These are phyloP conservation scores for Nigrograna mackinnonii DNA, from an alignment of 2,329 filamentous ascomycete genomes.

Conservation along the genomic window DNA sequence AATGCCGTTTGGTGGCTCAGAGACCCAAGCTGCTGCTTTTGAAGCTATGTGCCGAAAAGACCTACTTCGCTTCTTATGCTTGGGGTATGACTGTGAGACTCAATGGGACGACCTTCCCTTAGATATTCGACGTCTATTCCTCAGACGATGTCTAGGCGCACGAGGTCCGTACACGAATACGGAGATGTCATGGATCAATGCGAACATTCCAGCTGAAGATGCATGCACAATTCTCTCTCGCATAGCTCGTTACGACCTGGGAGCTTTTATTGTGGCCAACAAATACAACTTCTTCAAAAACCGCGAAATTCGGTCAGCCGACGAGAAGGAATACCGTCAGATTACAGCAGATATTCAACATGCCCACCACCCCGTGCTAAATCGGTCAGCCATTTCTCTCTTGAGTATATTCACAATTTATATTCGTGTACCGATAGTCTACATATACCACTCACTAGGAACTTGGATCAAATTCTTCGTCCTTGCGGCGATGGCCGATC, in stretches of 20 bases:
- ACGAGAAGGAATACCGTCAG: conserved; percentile 35
- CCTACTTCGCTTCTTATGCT: conserved; percentile 51
- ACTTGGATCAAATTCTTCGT: conserved; percentile 53
- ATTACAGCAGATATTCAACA: conserved; percentile 35
- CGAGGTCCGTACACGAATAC: conserved; percentile 43
- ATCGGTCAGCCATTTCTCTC: conserved; percentile 27
- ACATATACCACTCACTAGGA: conserved; percentile 48
- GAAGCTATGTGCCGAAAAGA: conserved; percentile 43
- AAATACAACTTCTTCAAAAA: conserved; percentile 37
- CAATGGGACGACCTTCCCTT: conserved; percentile 56
- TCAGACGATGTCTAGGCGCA: conserved; percentile 51
- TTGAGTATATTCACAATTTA: conserved; percentile 24
- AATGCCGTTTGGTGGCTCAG: conserved; percentile 27
- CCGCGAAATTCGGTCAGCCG: conserved; percentile 20
- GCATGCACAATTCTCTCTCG: conserved; percentile 42
- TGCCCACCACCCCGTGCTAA: conserved; percentile 32
- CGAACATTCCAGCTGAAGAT: conserved; percentile 46
- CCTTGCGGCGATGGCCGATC: conserved; percentile 55
- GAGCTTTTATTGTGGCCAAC: conserved; percentile 41
- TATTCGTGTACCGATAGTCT: conserved; percentile 40
- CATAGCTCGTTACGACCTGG: conserved; percentile 54
- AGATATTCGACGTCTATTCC: conserved; percentile 49
- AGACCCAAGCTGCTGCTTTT: conserved; percentile 20
- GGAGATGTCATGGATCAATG: conserved; percentile 50
- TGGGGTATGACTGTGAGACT: conserved; percentile 54